Evolutionary conservation across 345 rosid genomes (phyloP), one percentile per base, ranked within the genome.

Genomic region (Pistacia atlantica): DNA sequence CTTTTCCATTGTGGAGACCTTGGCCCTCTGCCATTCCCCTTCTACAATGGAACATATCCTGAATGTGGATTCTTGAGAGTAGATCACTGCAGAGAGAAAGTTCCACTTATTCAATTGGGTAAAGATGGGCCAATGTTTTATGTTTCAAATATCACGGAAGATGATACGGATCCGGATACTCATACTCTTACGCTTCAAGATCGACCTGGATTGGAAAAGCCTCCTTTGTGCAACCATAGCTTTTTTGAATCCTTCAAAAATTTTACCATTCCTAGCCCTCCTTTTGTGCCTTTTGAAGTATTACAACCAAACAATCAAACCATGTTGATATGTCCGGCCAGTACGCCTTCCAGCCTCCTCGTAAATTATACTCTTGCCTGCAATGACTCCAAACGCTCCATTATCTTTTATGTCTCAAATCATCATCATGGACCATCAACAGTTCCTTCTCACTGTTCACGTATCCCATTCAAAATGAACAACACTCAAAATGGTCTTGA

Each of bases 1-100:
- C 2, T 1, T 20, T 76, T 74, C 33, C 33, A 59, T 4, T 84
- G 91, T 51, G 87, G 85, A 45, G 38, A 16, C 6, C 42, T 77
- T 0, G 35, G 71, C 10, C 67, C 71, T 37, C 46, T 80, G 0
- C 6, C 25, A 22, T 75, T 78, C 76, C 87, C 88, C 38, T 83
- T 77, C 45, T 3, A 62, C 37, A 17, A 71, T 46, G 45, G 0
- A 10, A 33, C n/a, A 1, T 45, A 2, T 11, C 84, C 80, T n/a
- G 67, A 37, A 0, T 84, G 91, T 61, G 83, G 85, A 31, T 77
- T 83, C 58, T 68, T 82, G 51, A 58, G 0, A 46, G 69, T 85
- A 51, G 69, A 84, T 0, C 65, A 69, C 14, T 90, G 91, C 71
- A 56, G 18, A 18, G 7, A 18, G 1, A 18, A 11, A 11, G 1